Percentiles rank a stretch among this genome's conserved stretches.
These are phyloP conservation scores for Calonectria multiphialidica DNA, from an alignment of 2,329 filamentous ascomycete species.

Conservation along the genomic window DNA sequence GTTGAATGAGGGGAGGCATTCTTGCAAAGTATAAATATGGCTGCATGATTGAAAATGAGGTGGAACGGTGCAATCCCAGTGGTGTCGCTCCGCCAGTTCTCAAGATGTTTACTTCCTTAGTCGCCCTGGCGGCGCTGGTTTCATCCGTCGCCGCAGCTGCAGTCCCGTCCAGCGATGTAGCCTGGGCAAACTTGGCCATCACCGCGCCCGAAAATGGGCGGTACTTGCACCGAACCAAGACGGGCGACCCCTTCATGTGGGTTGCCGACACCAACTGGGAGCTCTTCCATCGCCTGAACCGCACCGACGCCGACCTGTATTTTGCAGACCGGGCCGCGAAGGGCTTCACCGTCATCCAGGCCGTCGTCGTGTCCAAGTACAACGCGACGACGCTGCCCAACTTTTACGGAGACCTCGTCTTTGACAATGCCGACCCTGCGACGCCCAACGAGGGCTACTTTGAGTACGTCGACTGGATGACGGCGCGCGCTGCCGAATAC, in stretches of 20 bases:
- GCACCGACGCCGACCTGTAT: not conserved
- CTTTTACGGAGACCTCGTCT: not conserved
- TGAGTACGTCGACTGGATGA: not conserved
- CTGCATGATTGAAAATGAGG: not conserved
- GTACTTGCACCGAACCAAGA: not conserved
- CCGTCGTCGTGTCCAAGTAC: not conserved
- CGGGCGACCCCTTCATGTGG: conserved; percentile 1
- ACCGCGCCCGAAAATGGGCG: not conserved
- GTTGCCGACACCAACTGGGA: not conserved
- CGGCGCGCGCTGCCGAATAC: not conserved
- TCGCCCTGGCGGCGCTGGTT: not conserved
- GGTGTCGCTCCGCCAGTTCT: not conserved
- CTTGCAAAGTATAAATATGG: not conserved
- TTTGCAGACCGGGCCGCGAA: not conserved
- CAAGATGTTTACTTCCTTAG: not conserved
- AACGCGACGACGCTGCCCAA: not conserved
- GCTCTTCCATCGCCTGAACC: not conserved
- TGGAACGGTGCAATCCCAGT: not conserved
- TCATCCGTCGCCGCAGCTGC: not conserved
- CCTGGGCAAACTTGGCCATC: not conserved
- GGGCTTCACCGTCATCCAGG: not conserved
- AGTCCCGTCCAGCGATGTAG: not conserved
- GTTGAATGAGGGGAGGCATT: not conserved
- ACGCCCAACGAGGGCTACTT: not conserved
- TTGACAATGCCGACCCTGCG: not conserved